phyloP scores from a whole-genome alignment of 2,329 filamentous ascomycete genomes.

The Dactylellina parvicollis region DNA sequence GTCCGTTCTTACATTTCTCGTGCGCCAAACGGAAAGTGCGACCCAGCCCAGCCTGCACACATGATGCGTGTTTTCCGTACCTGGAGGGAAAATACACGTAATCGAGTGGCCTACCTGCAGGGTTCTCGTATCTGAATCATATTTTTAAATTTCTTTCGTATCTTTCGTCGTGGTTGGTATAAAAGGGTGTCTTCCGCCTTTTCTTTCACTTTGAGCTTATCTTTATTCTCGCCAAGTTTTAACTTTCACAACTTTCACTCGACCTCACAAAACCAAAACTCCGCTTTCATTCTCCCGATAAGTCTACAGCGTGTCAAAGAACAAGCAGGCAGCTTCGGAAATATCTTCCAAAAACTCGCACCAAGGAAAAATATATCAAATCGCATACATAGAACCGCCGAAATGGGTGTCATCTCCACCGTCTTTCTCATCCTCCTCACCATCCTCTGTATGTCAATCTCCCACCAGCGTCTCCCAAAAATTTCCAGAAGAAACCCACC shows the following conservation, averaged over 20 bases:
- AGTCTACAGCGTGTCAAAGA: too few species aligned
- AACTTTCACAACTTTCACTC: too few species aligned
- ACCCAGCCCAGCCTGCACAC: background rate
- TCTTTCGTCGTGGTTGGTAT: background rate
- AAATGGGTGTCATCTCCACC: constrained; percentile 61
- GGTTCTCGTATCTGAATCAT: too few species aligned
- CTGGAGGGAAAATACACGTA: constrained; percentile 9
- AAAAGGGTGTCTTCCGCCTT: background rate
- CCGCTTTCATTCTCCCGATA: too few species aligned
- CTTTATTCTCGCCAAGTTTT: too few species aligned
- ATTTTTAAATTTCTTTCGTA: background rate
- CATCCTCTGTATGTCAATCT: constrained; percentile 62
- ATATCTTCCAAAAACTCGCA: too few species aligned
- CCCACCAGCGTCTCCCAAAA: too few species aligned
- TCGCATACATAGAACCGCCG: constrained; percentile 34
- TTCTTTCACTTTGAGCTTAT: background rate
- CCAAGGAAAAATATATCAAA: background rate
- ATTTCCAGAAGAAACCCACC: background rate
- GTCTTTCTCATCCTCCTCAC: constrained; percentile 64
- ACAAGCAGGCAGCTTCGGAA: too few species aligned
- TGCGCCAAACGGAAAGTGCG: background rate
- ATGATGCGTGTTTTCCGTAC: constrained; percentile 7
- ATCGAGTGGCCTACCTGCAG: constrained; percentile 14
- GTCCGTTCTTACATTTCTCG: background rate
- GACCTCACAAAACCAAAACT: background rate